Percentiles rank a stretch among this genome's conserved stretches.
Conservation (phyloP, 2,329 filamentous ascomycete genomes). For the Plectosphaerella plurivora region DNA sequence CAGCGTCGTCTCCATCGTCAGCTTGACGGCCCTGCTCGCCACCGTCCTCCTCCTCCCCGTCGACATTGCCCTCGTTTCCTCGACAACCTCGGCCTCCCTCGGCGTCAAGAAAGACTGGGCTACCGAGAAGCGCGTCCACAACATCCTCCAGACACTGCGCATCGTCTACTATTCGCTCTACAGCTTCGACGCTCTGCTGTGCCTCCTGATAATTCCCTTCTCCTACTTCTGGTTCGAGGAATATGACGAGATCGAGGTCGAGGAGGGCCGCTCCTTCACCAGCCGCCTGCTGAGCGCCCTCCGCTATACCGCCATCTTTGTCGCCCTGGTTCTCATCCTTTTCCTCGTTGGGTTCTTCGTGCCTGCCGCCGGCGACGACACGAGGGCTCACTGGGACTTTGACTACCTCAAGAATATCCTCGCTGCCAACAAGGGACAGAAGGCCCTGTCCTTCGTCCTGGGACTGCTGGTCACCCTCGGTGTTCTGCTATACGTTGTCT, state of each 20-base stretch:
- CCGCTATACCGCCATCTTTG: slow-evolving; percentile 86
- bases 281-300: slow-evolving; percentile 76
- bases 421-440: slow-evolving; percentile 83
- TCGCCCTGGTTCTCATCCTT: slow-evolving; percentile 73
- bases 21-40: slow-evolving; percentile 80
- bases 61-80: slow-evolving; percentile 90
- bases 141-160: slow-evolving; percentile 75
- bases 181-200: slow-evolving; percentile 84
- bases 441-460: slow-evolving; percentile 83
- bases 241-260: slow-evolving; percentile 84
- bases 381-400: slow-evolving; percentile 67
- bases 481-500: slow-evolving; percentile 79
- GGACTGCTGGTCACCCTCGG: slow-evolving; percentile 87
- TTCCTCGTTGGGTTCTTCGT: slow-evolving; percentile 95
- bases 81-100: slow-evolving; percentile 69
- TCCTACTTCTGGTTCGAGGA: slow-evolving; percentile 99
- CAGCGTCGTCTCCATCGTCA: slow-evolving; percentile 80
- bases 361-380: slow-evolving; percentile 66
- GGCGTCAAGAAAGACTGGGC: slow-evolving; percentile 95
- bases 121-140: slow-evolving; percentile 71
- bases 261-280: slow-evolving; percentile 68
- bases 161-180: slow-evolving; percentile 92
- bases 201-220: slow-evolving; percentile 86
- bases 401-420: slow-evolving; percentile 89
- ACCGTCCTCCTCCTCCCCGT: slow-evolving; percentile 91